These are phyloP conservation scores for Solanum rostratum DNA, from an alignment of 257 asterid genomes.

Conservation along the genomic window DNA sequence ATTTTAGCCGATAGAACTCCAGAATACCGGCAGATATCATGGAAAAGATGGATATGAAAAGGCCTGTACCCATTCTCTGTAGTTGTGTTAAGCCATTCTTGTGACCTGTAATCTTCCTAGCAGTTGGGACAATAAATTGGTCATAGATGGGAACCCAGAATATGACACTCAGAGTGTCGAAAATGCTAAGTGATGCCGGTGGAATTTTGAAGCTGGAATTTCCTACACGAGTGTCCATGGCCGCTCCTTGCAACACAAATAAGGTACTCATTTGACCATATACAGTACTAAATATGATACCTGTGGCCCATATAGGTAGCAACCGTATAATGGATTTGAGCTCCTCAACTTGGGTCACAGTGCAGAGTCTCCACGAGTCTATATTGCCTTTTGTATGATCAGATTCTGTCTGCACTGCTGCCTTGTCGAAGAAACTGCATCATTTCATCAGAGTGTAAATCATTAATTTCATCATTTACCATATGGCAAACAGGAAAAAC, in stretches of 20 bases:
- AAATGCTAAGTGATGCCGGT: slow-evolving; percentile 48
- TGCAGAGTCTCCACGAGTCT: slow-evolving; percentile 53
- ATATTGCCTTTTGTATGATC: slow-evolving; percentile 18
- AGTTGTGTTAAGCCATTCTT: slow-evolving; percentile 52
- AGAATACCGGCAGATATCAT: slow-evolving; percentile 54
- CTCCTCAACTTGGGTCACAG: slow-evolving; percentile 64
- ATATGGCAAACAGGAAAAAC: neutral
- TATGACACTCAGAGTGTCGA: slow-evolving; percentile 50
- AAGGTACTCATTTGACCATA: slow-evolving; percentile 53
- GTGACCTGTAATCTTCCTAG: slow-evolving; percentile 59
- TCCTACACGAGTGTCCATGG: slow-evolving; percentile 42
- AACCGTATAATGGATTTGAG: slow-evolving; percentile 40
- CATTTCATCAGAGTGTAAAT: neutral
- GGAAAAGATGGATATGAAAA: slow-evolving; percentile 52
- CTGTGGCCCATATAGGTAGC: slow-evolving; percentile 65
- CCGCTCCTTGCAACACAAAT: slow-evolving; percentile 44
- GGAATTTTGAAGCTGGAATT: slow-evolving; percentile 40
- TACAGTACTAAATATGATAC: slow-evolving; percentile 45
- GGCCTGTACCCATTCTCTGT: slow-evolving; percentile 55
- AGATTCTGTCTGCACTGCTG: slow-evolving; percentile 33
- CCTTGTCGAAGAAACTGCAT: slow-evolving; percentile 59
- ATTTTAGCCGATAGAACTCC: slow-evolving; percentile 38
- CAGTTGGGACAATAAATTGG: slow-evolving; percentile 34
- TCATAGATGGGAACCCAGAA: slow-evolving; percentile 67
- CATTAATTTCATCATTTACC: neutral